Base-by-base conservation (phyloP, 306 rosid species). In the Cicer judaicum region DNA sequence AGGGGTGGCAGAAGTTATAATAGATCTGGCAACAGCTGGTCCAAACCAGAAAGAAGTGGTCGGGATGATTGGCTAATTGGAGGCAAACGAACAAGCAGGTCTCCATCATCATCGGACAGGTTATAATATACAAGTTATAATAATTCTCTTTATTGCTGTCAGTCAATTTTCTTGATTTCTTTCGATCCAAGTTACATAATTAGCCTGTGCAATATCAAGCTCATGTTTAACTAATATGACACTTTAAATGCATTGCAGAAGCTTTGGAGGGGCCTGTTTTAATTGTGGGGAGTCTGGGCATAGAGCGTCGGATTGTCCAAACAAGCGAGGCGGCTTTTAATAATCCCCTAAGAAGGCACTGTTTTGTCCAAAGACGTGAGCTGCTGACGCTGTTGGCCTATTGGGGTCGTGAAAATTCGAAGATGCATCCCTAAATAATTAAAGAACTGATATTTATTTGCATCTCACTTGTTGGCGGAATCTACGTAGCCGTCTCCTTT, bases 251-350 rank as follows among this genome's bases (percentile, higher is more conserved):
- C 78, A 53, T 80, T 79, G 57, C 93, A 91, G 98, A 84, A 43
- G 78, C 69, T 92, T 92, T 80, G 93, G 89, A 61, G 99, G 99
- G 15, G 73, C 99, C 52, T 95, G 99, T 79, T 95, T 95, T 78
- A 89, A 80, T 62, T 95, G 99, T 74, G 99, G 98, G 34, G 81
- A 72, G 72, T 85, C 95, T 8, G 99, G 99, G 73, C 99, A 95
- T 83, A 84, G 93, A 43, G 96, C 99, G 36, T 84, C 93, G 18
- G 98, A 92, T 44, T 95, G 98, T 87, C 99, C 99, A 21, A 79
- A 46, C 84, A 85, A 84, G 76, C 78, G 56, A 79, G 88, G 79
- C 59, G 87, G 77, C 61, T 89, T 64, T n/a, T 67, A 16, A 50
- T 48, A 68, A 67, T 75, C 52, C 29, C 77, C 36, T 38, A 15